These are phyloP conservation scores for Xylaria cubensis DNA, from an alignment of 495 filamentous ascomycete species.

Conservation along the genomic window DNA sequence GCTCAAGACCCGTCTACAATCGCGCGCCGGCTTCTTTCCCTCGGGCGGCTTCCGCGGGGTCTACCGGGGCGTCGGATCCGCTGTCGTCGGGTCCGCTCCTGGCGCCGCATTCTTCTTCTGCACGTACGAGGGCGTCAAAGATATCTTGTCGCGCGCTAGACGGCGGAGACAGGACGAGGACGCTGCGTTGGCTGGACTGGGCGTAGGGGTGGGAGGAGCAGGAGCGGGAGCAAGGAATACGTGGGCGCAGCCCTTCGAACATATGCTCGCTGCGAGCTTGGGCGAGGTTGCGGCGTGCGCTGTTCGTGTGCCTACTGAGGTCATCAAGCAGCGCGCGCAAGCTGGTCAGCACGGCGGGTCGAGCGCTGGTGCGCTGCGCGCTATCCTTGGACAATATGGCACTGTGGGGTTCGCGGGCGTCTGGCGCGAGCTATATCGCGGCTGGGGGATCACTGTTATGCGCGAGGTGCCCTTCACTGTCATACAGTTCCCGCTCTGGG, in stretches of 20 bases:
- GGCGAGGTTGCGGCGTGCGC: constrained; percentile 94
- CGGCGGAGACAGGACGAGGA: constrained; percentile 26
- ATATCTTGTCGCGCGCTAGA: constrained; percentile 49
- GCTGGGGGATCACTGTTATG: constrained; percentile 89
- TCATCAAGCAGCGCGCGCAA: constrained; percentile 95
- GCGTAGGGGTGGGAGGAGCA: not conserved
- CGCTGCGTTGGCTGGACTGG: constrained; percentile 7
- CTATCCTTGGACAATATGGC: constrained; percentile 66
- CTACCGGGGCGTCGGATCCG: constrained; percentile 72
- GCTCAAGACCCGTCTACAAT: constrained; percentile 92
- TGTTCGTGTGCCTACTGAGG: constrained; percentile 92
- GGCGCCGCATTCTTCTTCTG: constrained; percentile 99
- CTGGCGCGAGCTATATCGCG: constrained; percentile 85
- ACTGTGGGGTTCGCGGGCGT: constrained; percentile 62
- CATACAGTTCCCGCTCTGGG: constrained; percentile 97
- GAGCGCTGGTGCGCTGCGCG: constrained; percentile 66
- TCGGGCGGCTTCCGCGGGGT: constrained; percentile 77
- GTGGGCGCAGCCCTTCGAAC: constrained; percentile 51
- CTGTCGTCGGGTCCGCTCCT: constrained; percentile 89
- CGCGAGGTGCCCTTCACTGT: constrained; percentile 97
- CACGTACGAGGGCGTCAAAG: constrained; percentile 87
- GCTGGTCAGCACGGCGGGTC: constrained; percentile 71
- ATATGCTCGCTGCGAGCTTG: constrained; percentile 86
- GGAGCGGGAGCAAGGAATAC: not conserved
- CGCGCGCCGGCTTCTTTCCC: constrained; percentile 75